Evolutionary conservation across 768 basidiomycete species (phyloP), one percentile per base, ranked within the genome.

Genomic region (Pleurotus eryngii): DNA sequence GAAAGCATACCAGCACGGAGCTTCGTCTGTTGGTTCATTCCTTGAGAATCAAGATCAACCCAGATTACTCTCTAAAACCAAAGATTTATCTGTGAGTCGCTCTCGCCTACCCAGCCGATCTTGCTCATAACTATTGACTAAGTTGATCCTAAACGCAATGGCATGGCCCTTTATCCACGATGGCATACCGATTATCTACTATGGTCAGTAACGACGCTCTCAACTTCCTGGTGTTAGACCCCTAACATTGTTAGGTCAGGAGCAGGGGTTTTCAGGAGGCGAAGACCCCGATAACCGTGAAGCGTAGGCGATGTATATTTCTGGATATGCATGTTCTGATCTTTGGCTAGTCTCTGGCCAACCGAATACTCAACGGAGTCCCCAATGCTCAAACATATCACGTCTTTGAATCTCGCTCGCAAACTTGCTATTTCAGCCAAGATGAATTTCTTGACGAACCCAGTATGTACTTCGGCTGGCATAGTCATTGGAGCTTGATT

Each of bases 21-120:
- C 63, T 4, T 68, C 67, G 46, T 72, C 81, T 12, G 61, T 67
- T n/a, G 87, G 87, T 4, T 83, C 84, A 51, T 88, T 89, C 74
- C 67, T 89, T 5, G 87, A 88, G 72, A 87, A 88, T 64, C 86
- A 87, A 60, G 86, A 89, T 61, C 65, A 85, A 39, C 80, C 84
- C 5, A 79, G 87, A 53, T 86, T 62, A 80, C 81, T 75, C 55
- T 82, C 55, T 74, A 78, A 40, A 68, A 81, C 62, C 72, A 79
- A 62, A 70, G 80, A 59, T 76, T 78, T 66, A 70, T 71, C 68
- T 67, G 82, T 68, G 76, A 71, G 60, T 46, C 8, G 14, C 15
- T 15, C 24, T 40, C 54, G 14, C 46, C 9, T 48, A 18, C 14
- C 18, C 6, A 43, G 5, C 17, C 58, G 4, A 35, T 49, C 30